Evolutionary conservation across 345 rosid species (phyloP).

Genomic region (Eutrema yunnanense): DNA sequence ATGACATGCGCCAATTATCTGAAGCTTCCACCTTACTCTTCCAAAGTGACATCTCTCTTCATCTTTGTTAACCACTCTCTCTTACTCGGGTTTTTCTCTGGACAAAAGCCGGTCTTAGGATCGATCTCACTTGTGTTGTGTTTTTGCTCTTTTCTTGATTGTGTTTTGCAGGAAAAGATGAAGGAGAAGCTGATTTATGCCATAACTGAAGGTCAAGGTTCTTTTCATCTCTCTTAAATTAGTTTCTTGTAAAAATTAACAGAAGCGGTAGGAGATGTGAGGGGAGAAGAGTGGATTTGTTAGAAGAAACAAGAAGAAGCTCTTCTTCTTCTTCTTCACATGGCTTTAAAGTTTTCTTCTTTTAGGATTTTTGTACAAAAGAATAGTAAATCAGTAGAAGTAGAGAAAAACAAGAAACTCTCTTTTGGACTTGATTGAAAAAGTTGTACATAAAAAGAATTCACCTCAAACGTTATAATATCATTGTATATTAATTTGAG

Average conservation of each 20-base stretch:
- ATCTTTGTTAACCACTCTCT: background rate
- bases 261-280: constrained; percentile 13
- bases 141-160: background rate
- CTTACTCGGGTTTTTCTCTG: background rate
- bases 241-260: constrained; percentile 31
- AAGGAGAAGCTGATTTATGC: constrained; percentile 84
- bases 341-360: background rate
- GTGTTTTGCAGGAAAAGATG: constrained; percentile 75
- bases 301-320: constrained; percentile 14
- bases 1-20: constrained; percentile 98
- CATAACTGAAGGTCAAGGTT: constrained; percentile 94
- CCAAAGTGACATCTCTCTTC: constrained; percentile 51
- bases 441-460: background rate
- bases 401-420: constrained; percentile 3
- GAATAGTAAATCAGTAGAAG: constrained; percentile 12
- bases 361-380: constrained; percentile 26
- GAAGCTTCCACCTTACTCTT: constrained; percentile 88
- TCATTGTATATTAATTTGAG: background rate
- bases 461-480: background rate
- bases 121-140: constrained; percentile 1
- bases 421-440: background rate
- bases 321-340: background rate
- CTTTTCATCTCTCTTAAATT: constrained; percentile 87
- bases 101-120: background rate
- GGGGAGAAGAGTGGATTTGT: constrained; percentile 12